phyloP scores from a whole-genome alignment of 2,329 filamentous ascomycete species.

The Calonectria hongkongensis region DNA sequence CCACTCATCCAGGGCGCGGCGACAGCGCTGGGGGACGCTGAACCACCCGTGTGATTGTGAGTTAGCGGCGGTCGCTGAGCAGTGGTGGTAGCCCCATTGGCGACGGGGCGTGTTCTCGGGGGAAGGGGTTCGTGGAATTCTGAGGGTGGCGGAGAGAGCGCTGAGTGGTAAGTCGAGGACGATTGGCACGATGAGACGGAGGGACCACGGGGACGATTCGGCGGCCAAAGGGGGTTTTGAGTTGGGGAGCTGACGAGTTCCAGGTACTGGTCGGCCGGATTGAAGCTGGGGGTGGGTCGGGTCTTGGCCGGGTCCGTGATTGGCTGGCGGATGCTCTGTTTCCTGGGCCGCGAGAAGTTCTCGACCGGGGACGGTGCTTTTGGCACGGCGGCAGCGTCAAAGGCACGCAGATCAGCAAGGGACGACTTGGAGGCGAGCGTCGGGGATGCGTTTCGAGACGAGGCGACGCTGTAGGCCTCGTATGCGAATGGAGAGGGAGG shows the following conservation, averaged over 20 bases:
- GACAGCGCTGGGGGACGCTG: conserved; percentile 60
- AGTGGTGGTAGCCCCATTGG: conserved; percentile 51
- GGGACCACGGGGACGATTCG: conserved; percentile 63
- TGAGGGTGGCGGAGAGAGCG: conserved; percentile 64
- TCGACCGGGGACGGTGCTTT: conserved; percentile 66
- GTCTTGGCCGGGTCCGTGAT: conserved; percentile 59
- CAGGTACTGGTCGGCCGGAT: conserved; percentile 55
- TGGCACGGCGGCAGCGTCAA: conserved; percentile 62
- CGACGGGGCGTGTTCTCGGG: conserved; percentile 55
- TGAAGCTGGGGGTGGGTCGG: conserved; percentile 55
- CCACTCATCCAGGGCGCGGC: conserved; percentile 69
- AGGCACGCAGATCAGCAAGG: conserved; percentile 59
- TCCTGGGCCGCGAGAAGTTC: conserved; percentile 77
- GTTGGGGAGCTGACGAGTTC: conserved; percentile 55
- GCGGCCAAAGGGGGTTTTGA: conserved; percentile 62
- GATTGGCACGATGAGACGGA: conserved; percentile 70
- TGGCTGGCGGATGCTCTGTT: conserved; percentile 70
- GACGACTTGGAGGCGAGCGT: conserved; percentile 58
- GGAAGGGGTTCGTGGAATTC: conserved; percentile 62
- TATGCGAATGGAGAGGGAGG: conserved; percentile 52
- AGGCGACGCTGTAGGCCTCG: conserved; percentile 48
- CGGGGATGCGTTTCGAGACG: conserved; percentile 57
- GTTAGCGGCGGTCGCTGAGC: conserved; percentile 56
- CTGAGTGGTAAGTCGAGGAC: conserved; percentile 62
- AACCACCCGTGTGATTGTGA: conserved; percentile 58